A percentile compares a stretch with the other conserved stretches of the same genome.
Evolutionary conservation across 1,139 yeast species (phyloP).

Genomic region (Candida mesenterica): DNA sequence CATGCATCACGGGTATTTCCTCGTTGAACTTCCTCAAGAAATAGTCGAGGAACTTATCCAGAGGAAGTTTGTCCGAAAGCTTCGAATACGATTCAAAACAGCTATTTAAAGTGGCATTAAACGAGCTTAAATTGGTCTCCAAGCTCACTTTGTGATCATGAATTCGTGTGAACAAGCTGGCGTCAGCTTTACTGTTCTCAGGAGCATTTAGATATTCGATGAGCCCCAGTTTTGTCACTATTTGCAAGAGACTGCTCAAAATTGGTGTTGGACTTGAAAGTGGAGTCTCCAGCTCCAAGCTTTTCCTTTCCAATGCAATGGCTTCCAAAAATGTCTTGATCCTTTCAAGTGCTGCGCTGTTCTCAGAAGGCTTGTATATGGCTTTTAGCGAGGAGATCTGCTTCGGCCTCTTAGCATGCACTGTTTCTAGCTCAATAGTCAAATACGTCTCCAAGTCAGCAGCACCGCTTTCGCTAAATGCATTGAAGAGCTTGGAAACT

Average conservation of each 20-base stretch:
- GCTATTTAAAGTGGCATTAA: slow-evolving; percentile 25
- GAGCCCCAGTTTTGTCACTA: slow-evolving; percentile 22
- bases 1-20: slow-evolving; percentile 30
- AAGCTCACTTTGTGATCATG: slow-evolving; percentile 15
- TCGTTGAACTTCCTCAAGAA: slow-evolving; percentile 50
- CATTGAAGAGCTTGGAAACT: slow-evolving; percentile 27
- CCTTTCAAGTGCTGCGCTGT: not conserved
- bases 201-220: slow-evolving; percentile 24
- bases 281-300: not conserved
- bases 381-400: not conserved
- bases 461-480: slow-evolving; percentile 8
- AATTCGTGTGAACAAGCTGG: not conserved
- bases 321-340: not conserved
- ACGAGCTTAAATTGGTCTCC: slow-evolving; percentile 21
- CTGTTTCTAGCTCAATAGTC: slow-evolving; percentile 1
- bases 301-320: not conserved
- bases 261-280: slow-evolving; percentile 6
- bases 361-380: not conserved
- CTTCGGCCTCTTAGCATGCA: not conserved
- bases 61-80: not conserved
- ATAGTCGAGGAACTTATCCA: slow-evolving; percentile 28
- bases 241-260: slow-evolving; percentile 19
- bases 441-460: slow-evolving; percentile 11
- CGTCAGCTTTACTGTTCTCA: slow-evolving; percentile 3
- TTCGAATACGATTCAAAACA: slow-evolving; percentile 18